phyloP scores from a whole-genome alignment of 768 basidiomycete genomes.

The Leccinum longicurvipes region DNA sequence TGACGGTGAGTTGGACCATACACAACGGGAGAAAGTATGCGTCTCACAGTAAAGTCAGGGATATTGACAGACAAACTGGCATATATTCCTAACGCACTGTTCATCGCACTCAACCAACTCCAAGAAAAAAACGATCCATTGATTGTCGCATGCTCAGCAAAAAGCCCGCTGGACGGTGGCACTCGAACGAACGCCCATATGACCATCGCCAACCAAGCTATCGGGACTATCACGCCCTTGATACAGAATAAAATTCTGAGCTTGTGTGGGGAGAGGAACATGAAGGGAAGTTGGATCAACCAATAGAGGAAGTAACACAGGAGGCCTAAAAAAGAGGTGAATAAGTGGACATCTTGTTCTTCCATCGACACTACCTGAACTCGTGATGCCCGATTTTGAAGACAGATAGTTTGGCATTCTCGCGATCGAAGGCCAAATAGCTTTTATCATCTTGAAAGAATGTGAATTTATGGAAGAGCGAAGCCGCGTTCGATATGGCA shows the following conservation, averaged over 20 bases:
- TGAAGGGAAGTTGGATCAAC: conserved; percentile 71
- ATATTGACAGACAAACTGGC: conserved; percentile 75
- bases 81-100: conserved; percentile 74
- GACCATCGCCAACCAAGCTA: conserved; percentile 66
- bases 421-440: conserved; percentile 75
- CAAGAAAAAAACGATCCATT: conserved; percentile 58
- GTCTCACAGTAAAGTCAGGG: conserved; percentile 70
- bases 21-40: background rate
- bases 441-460: conserved; percentile 59
- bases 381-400: conserved; percentile 57
- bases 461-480: background rate
- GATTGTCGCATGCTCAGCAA: conserved; percentile 42
- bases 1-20: background rate
- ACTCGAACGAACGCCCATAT: conserved; percentile 77
- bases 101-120: conserved; percentile 77
- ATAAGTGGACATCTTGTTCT: background rate
- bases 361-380: conserved; percentile 39
- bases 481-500: background rate
- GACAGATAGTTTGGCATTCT: conserved; percentile 64
- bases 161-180: conserved; percentile 59
- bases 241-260: conserved; percentile 73
- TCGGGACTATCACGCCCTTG: conserved; percentile 64
- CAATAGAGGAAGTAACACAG: conserved; percentile 77
- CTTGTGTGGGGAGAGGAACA: conserved; percentile 73
- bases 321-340: conserved; percentile 42